A percentile compares a stretch with the other conserved stretches of the same genome.
phyloP scores from a whole-genome alignment of 169 alveolate species.

The Eimeria sp. region DNA sequence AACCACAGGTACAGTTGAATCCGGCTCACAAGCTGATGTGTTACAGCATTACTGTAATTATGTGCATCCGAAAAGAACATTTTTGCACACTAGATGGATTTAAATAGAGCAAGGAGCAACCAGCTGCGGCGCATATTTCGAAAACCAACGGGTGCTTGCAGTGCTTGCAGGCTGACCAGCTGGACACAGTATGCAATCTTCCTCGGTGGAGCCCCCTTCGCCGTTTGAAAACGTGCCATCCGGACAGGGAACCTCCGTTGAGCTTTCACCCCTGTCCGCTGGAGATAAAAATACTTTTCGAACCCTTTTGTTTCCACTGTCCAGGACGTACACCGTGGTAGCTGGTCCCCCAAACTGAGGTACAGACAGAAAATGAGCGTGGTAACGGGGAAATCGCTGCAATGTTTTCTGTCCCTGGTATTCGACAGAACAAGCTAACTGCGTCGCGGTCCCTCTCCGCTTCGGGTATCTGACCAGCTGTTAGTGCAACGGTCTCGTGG shows the following conservation, averaged over 20 bases:
- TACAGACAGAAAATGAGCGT: not conserved
- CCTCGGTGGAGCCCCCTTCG: slow-evolving; percentile 31
- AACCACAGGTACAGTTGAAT: not conserved
- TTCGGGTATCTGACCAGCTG: not conserved
- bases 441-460: too few species aligned
- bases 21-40: not conserved
- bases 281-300: slow-evolving; percentile 28
- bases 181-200: slow-evolving; percentile 76
- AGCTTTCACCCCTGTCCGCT: slow-evolving; percentile 36
- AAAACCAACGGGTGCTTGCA: not conserved
- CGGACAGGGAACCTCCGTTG: slow-evolving; percentile 30
- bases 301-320: slow-evolving; percentile 50
- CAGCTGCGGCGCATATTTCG: not conserved
- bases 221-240: slow-evolving; percentile 46
- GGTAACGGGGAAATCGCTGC: too few species aligned
- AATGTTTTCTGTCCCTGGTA: too few species aligned
- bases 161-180: slow-evolving; percentile 50
- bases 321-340: slow-evolving; percentile 24
- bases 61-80: too few species aligned
- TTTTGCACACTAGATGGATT: not conserved
- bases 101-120: not conserved
- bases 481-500: not conserved
- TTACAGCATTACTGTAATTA: not conserved
- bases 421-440: too few species aligned
- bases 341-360: slow-evolving; percentile 18